Conservation (phyloP, 371 early-diverging fungal species). For the Saksenaea vasiformis region DNA sequence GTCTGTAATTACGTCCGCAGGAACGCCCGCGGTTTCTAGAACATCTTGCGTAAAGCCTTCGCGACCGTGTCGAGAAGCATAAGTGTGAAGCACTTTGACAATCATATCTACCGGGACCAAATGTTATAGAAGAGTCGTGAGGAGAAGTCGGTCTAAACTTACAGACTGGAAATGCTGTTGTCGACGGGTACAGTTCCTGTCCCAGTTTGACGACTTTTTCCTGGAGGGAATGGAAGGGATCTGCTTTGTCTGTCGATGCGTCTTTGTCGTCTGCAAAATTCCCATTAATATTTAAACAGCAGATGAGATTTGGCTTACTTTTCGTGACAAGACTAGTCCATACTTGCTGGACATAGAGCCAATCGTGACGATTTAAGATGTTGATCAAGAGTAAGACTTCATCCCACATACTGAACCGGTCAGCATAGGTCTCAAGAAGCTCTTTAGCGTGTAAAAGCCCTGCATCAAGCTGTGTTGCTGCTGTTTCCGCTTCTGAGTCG, state of each 20-base stretch:
- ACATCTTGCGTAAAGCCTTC: background rate
- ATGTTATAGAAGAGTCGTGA: background rate
- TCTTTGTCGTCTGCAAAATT: background rate
- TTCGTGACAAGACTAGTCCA: background rate
- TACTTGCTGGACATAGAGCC: background rate
- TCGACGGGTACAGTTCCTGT: background rate
- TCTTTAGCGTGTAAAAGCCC: background rate
- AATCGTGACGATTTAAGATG: background rate
- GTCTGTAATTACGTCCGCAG: background rate
- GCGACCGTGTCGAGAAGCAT: background rate
- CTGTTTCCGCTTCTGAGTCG: background rate
- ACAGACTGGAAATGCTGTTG: slow-evolving; percentile 1
- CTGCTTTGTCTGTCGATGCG: background rate
- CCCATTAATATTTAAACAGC: background rate
- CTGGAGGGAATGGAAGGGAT: background rate
- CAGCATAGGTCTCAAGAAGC: background rate
- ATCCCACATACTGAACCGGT: background rate
- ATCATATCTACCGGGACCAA: background rate
- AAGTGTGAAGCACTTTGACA: background rate
- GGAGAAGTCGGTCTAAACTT: background rate
- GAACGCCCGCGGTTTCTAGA: background rate
- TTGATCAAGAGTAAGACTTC: background rate
- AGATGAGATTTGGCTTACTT: background rate
- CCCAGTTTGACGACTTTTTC: background rate
- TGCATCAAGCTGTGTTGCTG: background rate